Base-by-base conservation (phyloP, 2,329 filamentous ascomycete species). In the Talaromyces sp. region DNA sequence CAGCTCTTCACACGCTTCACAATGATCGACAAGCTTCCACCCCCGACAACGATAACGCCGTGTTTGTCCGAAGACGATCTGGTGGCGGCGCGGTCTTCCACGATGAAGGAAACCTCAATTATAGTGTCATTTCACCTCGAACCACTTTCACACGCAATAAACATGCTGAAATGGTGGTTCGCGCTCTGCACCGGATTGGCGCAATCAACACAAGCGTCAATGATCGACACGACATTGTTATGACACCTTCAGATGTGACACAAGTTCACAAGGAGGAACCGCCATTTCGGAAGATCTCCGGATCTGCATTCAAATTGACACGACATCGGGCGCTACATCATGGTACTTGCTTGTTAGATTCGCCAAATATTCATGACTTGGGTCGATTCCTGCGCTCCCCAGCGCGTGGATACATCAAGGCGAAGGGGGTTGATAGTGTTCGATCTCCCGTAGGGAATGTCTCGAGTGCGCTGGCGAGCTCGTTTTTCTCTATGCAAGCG, bases 41-140 rank as follows among this genome's bases (percentile, higher is more conserved):
- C 2, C 65, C 8, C 8, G 54, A 62, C 14, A 62, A 37, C 41
- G 63, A 55, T 57, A 76, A 72, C 13, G 76, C 84, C 2, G 75
- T 82, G 52, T 84, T 96, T 11, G 90, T 99, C 4, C 86, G 94
- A 11, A 84, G 94, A 16, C 85, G 93, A 46, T 92, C 88, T 19
- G 94, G 94, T 24, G 94, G 94, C 44, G 94, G 94, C 41, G 86
- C 94, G 2, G 94, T 99, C 47, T 97, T 96, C 69, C 94, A 99
- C 72, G 94, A 97, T 71, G 75, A 80, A 37, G 93, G 93, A 49
- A 99, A 99, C 70, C 83, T 96, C 62, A 99, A 99, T 74, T 99
- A 92, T 80, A 89, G 88, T 68, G 90, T 97, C 49, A 95, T 96
- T 44, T 91, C 87, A 58, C 92, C 92, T 2, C 83, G 89, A 0